Base-by-base conservation (phyloP, 2,329 filamentous ascomycete species). In the Bisporella sp. region DNA sequence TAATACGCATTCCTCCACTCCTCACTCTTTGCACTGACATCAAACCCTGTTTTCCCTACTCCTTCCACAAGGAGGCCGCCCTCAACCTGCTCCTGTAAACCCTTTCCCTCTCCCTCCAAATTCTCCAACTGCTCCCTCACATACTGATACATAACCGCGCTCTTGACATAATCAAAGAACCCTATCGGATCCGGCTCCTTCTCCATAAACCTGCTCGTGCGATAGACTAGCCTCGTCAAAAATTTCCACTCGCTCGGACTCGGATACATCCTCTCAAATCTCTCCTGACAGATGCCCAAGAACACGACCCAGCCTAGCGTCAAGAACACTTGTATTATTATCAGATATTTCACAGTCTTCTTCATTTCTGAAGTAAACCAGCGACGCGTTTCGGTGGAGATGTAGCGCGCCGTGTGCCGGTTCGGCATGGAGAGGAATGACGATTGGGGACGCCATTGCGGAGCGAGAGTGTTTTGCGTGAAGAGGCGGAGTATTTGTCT, bases 1-100 rank as follows among this genome's bases (percentile, higher is more conserved):
- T 85, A 90, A 68, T 97, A 97, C 1, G 89, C 90, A 49, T 88
- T 76, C 60, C 85, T 76, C 92, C 91, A 97, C 46, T 85, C 75
- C 67, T 95, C 89, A 55, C 82, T 85, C 72, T 90, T 95, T 6
- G 52, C 56, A 2, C 58, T 54, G n/a, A 64, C 60, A 56, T 67
- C 62, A 45, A 51, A 65, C 4, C 63, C 64, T 3, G 75, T 72
- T 50, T 69, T 73, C 0, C 77, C 79, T 31, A 81, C 60, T 0
- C 75, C 78, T 3, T 76, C 74, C n/a, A 82, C 71, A 40, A 73
- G 62, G 3, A 77, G 68, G 0, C 73, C 78, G 3, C 75, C 78
- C 37, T 76, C 74, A 5, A 73, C 71, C 52, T 82, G 74, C 11
- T 61, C 60, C 46, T 69, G 60, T 31, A 92, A 63, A 0, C 77